Percentiles rank a stretch among this genome's conserved stretches.
These are phyloP conservation scores for Brassica napus DNA, from an alignment of 345 rosid species.

Conservation along the genomic window DNA sequence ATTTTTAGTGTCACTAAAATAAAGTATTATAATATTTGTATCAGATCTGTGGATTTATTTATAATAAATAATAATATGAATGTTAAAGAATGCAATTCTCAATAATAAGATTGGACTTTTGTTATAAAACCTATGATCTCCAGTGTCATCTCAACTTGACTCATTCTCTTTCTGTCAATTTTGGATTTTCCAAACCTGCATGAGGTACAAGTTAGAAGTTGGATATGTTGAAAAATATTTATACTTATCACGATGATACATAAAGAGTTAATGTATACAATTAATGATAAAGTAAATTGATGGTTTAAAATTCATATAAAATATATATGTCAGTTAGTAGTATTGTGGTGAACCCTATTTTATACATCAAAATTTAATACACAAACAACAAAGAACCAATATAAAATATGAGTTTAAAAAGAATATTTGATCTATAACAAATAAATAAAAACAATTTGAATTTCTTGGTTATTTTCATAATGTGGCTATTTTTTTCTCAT, in stretches of 20 bases:
- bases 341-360: too few relatives aligned
- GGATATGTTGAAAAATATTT: not conserved
- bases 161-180: too few relatives aligned
- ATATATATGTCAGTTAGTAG: not conserved
- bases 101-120: too few relatives aligned
- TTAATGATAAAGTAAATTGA: not conserved
- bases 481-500: not conserved
- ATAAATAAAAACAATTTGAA: not conserved
- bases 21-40: too few relatives aligned
- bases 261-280: not conserved
- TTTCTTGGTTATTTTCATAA: not conserved
- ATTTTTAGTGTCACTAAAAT: too few relatives aligned
- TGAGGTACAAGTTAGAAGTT: not conserved
- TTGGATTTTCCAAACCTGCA: not conserved
- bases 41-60: too few relatives aligned
- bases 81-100: too few relatives aligned
- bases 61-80: too few relatives aligned
- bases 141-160: too few relatives aligned
- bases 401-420: not conserved
- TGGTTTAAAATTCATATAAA: not conserved
- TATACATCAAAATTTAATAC: too few relatives aligned
- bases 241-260: not conserved
- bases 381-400: too few relatives aligned
- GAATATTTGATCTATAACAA: not conserved
- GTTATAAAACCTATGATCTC: too few relatives aligned